Evolutionary conservation across 768 basidiomycete species (phyloP).

Genomic region (Lactifluus piperatus): DNA sequence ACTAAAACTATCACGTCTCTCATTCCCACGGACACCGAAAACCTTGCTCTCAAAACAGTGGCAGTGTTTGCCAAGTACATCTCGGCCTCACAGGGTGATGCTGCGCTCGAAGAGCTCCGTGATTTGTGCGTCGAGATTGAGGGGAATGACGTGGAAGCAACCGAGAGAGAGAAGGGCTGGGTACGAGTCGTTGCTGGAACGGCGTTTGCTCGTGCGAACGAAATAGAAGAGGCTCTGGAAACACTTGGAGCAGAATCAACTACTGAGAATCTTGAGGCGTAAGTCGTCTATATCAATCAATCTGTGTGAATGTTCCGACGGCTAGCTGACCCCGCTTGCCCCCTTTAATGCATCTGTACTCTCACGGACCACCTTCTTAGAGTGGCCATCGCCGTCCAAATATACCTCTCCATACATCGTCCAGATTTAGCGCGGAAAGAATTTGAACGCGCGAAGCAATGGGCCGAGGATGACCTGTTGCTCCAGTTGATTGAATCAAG

Average conservation of each 20-base stretch:
- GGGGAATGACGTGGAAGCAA: constrained; percentile 60
- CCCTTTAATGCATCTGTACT: neutral
- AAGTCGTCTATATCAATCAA: constrained; percentile 29
- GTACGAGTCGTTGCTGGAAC: constrained; percentile 81
- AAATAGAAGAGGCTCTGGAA: constrained; percentile 88
- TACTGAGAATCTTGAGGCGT: constrained; percentile 83
- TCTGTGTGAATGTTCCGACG: constrained; percentile 10
- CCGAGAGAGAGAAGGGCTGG: constrained; percentile 58
- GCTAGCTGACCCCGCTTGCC: neutral
- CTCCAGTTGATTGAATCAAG: constrained; percentile 85
- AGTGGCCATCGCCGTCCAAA: constrained; percentile 72
- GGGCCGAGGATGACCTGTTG: constrained; percentile 85
- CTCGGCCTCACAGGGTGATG: constrained; percentile 33
- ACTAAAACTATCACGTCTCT: constrained; percentile 47
- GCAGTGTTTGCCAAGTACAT: constrained; percentile 67
- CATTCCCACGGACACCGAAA: constrained; percentile 49
- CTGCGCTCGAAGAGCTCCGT: constrained; percentile 69
- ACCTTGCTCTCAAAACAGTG: constrained; percentile 62
- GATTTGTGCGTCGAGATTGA: constrained; percentile 85
- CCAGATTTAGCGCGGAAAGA: constrained; percentile 81
- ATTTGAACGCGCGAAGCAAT: constrained; percentile 72
- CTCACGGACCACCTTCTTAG: constrained; percentile 32
- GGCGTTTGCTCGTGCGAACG: constrained; percentile 75
- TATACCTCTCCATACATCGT: constrained; percentile 86
- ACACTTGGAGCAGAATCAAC: constrained; percentile 62